Evolutionary conservation across 805 yeast species (phyloP), one percentile per base, ranked within the genome.

Genomic region (Metschnikowia baotianmanensis): DNA sequence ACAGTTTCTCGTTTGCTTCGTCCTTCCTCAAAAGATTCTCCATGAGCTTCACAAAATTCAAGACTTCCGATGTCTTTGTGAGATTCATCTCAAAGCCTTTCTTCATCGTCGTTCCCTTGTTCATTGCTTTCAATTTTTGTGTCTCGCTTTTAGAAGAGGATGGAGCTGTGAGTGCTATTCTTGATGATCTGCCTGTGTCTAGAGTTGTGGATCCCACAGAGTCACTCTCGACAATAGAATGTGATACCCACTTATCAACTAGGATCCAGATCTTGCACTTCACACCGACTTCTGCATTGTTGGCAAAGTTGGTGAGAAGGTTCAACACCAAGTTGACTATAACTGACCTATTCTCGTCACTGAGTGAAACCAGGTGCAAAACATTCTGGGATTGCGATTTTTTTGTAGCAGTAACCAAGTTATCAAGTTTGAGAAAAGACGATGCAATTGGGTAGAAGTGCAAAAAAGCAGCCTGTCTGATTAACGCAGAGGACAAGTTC

Each of bases 161-260:
- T 9, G 41, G 22, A 10, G 31, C 16, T 1, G 47, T 22, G 12
- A 46, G 18, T 3, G 52, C 28, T 17, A 46, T 32, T 2, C 48
- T 45, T 37, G 53, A 42, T 44, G 62, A 35, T 38, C 55, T 28
- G 36, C 45, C 41, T 34, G 56, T 34, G 43, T 61, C 38, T 40
- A 53, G 25, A 44, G 53, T 25, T 42, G 45, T 23, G 26, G 53
- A 15, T 38, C 38, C 33, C 12, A 31, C 18, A 17, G 46, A 21
- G n/a, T 47, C 53, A 6, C 22, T 31, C 12, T 51, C 54, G 18
- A 22, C 32, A 29, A 48, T 48, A 13, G 59, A 53, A 33, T 67
- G 70, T 49, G 82, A 83, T 6, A 86, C 63, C 85, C 95, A 83
- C 3, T 69, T 59, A 52, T 89, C 96, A 6, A 88, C 45, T 6